These are phyloP conservation scores for Fragaria iinumae DNA, from an alignment of 306 rosid genomes.

Conservation along the genomic window DNA sequence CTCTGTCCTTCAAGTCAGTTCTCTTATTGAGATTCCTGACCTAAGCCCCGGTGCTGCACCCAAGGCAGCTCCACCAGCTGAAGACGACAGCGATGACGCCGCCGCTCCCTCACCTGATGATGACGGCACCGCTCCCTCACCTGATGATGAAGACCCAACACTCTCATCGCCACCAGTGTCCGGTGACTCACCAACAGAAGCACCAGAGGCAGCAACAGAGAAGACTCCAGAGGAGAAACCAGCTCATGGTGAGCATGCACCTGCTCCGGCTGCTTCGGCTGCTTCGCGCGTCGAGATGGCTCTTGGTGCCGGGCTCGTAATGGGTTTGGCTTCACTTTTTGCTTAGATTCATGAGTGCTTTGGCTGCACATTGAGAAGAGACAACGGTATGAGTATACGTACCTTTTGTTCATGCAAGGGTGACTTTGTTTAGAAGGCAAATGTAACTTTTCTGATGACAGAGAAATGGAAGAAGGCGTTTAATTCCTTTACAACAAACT, in stretches of 20 bases:
- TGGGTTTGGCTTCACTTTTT: slow-evolving; percentile 15
- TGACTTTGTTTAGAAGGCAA: background rate
- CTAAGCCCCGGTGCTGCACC: background rate
- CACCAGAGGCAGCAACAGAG: background rate
- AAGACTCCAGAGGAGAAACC: background rate
- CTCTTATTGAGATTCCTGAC: slow-evolving; percentile 10
- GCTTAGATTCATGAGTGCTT: background rate
- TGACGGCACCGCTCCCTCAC: no score
- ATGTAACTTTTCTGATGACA: background rate
- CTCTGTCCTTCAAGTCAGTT: slow-evolving; percentile 12
- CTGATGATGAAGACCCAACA: background rate
- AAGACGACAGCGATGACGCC: background rate
- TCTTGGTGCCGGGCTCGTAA: background rate
- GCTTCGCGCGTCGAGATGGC: slow-evolving; percentile 9
- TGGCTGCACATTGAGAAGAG: background rate
- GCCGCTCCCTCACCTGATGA: no score
- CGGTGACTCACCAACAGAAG: background rate
- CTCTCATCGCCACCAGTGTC: slow-evolving; percentile 9
- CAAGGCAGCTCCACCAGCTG: background rate
- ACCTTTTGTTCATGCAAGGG: background rate
- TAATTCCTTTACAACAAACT: background rate
- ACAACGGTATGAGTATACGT: background rate
- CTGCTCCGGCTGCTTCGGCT: background rate
- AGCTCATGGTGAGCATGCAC: background rate
- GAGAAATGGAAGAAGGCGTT: background rate